phyloP scores from a whole-genome alignment of 2,329 filamentous ascomycete species.

The Neopestalotiopsis rosae region DNA sequence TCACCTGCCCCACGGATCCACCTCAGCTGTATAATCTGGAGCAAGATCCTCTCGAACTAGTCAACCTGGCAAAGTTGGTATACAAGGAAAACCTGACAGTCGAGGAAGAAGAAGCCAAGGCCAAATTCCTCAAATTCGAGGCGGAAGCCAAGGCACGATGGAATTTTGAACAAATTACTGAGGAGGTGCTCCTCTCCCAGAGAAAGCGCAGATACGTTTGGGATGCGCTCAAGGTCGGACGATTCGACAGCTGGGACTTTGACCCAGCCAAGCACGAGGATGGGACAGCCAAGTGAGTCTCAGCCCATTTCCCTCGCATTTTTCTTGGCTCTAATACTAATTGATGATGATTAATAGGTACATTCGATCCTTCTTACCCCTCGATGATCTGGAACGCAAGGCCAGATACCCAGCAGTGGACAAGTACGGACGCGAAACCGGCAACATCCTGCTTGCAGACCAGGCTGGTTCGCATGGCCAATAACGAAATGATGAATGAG shows the following conservation, averaged over 20 bases:
- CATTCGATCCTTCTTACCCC: conserved; percentile 81
- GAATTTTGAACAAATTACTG: conserved; percentile 80
- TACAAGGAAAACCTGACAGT: conserved; percentile 44
- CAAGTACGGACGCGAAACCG: conserved; percentile 55
- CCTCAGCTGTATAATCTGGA: conserved; percentile 84
- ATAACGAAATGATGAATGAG: conserved; percentile 28
- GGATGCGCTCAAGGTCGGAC: conserved; percentile 77
- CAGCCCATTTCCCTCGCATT: conserved; percentile 12
- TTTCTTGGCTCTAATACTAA: conserved; percentile 37
- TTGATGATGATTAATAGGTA: conserved; percentile 60
- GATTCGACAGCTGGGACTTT: conserved; percentile 85
- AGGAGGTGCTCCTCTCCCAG: conserved; percentile 77
- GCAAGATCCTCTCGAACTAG: conserved; percentile 76
- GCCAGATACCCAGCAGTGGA: conserved; percentile 75
- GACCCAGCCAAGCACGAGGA: conserved; percentile 68
- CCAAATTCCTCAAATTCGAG: conserved; percentile 69
- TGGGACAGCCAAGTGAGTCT: conserved; percentile 66
- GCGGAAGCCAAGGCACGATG: conserved; percentile 77
- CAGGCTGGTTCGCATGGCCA: conserved; percentile 51
- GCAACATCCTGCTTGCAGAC: conserved; percentile 43
- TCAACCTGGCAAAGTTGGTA: conserved; percentile 67
- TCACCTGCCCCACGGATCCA: conserved; percentile 82
- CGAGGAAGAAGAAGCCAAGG: conserved; percentile 52
- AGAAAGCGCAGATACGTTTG: conserved; percentile 80
- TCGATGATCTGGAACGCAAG: conserved; percentile 79